phyloP scores from a whole-genome alignment of 345 rosid species.

The Excoecaria agallocha region DNA sequence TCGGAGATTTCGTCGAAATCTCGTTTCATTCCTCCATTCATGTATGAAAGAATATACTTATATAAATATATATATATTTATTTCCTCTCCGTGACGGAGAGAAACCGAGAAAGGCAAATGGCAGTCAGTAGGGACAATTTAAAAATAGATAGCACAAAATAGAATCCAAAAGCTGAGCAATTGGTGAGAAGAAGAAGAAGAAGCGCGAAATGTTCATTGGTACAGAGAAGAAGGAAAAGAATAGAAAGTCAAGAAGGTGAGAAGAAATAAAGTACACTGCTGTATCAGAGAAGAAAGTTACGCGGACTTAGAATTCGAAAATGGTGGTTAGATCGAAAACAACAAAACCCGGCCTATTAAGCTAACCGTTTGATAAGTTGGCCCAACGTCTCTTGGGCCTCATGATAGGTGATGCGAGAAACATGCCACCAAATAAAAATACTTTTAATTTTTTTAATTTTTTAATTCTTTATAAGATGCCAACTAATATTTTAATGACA shows the following conservation, averaged over 20 bases:
- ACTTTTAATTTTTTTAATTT: no score
- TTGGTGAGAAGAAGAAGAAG: not conserved
- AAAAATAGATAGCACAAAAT: not conserved
- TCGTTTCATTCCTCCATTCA: constrained; percentile 51
- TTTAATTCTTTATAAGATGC: no score
- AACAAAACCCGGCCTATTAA: no score
- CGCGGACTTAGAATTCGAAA: not conserved
- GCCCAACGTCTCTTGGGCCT: no score
- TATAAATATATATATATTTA: not conserved
- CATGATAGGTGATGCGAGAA: no score
- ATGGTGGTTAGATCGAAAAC: no score
- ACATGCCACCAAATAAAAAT: no score
- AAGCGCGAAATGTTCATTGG: not conserved
- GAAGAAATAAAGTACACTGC: no score
- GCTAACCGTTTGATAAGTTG: no score
- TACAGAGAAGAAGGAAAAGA: not conserved
- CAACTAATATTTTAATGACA: no score
- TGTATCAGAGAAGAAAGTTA: not conserved
- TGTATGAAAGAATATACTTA: not conserved
- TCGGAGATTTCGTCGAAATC: constrained; percentile 81
- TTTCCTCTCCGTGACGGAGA: not conserved
- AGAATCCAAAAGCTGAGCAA: not conserved
- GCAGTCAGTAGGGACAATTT: not conserved
- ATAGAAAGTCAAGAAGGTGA: not conserved
- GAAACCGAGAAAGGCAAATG: not conserved